Evolutionary conservation across 1,284 basidiomycete species (phyloP), one percentile per base, ranked within the genome.

Genomic region (Tylopilus sp.): DNA sequence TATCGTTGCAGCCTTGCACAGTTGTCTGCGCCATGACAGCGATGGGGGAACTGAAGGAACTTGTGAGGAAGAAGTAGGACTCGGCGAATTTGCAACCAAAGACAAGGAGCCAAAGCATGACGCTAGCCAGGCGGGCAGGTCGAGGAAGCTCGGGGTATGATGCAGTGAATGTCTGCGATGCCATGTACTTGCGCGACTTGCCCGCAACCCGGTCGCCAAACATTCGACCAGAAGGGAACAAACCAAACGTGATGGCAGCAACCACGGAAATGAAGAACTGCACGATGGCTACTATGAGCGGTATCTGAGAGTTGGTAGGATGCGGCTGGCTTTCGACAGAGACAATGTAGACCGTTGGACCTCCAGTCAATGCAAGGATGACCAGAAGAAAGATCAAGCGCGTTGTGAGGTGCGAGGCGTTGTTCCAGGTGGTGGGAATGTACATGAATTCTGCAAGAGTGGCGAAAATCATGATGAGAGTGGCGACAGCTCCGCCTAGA

Each of bases 351-450:
- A 97, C 78, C 0, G 93, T 95, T 2, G 94, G 94, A 26, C 89
- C 94, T 49, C 78, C 85, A 2, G 93, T 96, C 55, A 92, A 76
- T 40, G 82, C 92, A 40, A 97, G 82, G 55, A 92, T 85, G 67
- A 95, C 75, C 41, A 93, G 70, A 41, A 97, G 78, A 77, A 96
- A 94, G 45, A 92, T 68, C 48, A 96, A 77, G 34, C 94, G 86
- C 30, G 91, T 89, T 6, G 89, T 89, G 35, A 97, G 79, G 70
- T 97, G 94, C 3, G 91, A 92, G 16, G 93, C 92, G 66, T 97
- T 97, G 71, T 96, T 92, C 94, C 94, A 97, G 15, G 90, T 95
- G 2, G 93, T 95, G n/a, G 94, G 94, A 56, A 96, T 94, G 74
- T 95, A 95, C 51, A 86, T 82, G 67, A 94, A 96, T 70, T 97